phyloP scores from a whole-genome alignment of 352 stramenopile genomes.

The Pelagophyceae sp. region DNA sequence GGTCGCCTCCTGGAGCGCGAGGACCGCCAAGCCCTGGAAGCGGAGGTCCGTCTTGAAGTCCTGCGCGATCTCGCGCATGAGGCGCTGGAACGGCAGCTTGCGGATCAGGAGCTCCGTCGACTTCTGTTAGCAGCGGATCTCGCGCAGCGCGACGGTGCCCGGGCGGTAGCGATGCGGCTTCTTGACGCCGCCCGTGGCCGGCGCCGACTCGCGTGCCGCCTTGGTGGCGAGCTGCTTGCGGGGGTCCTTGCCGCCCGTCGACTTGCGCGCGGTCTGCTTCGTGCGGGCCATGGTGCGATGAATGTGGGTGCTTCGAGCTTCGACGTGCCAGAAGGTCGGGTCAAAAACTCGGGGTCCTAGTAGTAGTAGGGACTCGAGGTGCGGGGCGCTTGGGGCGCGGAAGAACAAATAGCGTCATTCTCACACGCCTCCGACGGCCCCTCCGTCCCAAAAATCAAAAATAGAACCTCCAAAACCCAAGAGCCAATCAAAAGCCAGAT shows the following conservation, averaged over 20 bases:
- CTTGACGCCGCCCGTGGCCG: slow-evolving; percentile 56
- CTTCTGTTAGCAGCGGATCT: slow-evolving; percentile 85
- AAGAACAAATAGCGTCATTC: too few species aligned
- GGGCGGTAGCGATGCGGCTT: slow-evolving; percentile 66
- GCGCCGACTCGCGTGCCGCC: slow-evolving; percentile 54
- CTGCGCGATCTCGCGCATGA: slow-evolving; percentile 68
- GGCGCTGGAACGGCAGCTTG: slow-evolving; percentile 63
- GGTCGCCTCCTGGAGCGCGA: slow-evolving; percentile 69
- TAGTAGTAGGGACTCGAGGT: too few species aligned
- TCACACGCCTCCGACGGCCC: too few species aligned
- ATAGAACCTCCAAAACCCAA: too few species aligned
- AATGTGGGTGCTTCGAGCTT: too few species aligned
- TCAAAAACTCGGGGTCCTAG: too few species aligned
- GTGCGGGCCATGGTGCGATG: slow-evolving; percentile 43
- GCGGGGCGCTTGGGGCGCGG: too few species aligned
- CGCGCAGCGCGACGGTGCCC: slow-evolving; percentile 71
- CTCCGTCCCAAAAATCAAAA: too few species aligned
- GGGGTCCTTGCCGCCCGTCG: slow-evolving; percentile 38
- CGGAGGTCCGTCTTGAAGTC: slow-evolving; percentile 86
- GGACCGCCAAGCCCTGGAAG: slow-evolving; percentile 84
- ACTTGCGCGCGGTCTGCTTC: slow-evolving; percentile 34
- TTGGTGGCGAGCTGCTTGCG: slow-evolving; percentile 54
- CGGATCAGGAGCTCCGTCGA: slow-evolving; percentile 79
- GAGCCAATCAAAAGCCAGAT: too few species aligned
- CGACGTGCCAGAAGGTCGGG: too few species aligned